Evolutionary conservation across 2,329 filamentous ascomycete genomes (phyloP).

Genomic region (Pestalotiopsis sp.): DNA sequence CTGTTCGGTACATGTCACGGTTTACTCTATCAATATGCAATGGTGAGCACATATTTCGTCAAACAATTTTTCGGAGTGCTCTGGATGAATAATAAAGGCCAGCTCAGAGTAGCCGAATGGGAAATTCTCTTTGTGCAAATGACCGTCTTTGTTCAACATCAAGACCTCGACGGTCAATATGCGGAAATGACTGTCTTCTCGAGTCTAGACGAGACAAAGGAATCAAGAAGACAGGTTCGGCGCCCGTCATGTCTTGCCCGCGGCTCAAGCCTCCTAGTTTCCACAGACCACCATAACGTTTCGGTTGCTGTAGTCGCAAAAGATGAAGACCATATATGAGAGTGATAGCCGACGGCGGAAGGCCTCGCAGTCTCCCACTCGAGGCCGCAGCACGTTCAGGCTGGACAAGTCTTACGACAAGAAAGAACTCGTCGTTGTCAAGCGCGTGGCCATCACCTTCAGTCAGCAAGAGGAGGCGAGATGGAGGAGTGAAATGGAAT

Average conservation of each 20-base stretch:
- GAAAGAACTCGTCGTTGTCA: neutral
- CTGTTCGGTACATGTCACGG: too few relatives aligned
- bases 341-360: neutral
- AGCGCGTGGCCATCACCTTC: neutral
- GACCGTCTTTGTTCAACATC: neutral
- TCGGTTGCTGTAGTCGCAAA: neutral
- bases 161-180: neutral
- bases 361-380: neutral
- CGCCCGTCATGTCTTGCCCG: neutral
- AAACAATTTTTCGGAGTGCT: neutral
- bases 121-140: neutral
- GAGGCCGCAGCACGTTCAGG: neutral
- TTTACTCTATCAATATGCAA: neutral
- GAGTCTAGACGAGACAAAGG: neutral
- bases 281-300: neutral
- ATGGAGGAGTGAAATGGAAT: constrained; percentile 6
- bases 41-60: neutral
- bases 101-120: too few relatives aligned
- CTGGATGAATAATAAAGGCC: neutral
- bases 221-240: neutral
- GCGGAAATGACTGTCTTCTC: neutral
- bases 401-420: neutral
- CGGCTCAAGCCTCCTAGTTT: neutral
- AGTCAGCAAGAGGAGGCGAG: neutral
- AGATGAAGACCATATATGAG: neutral